phyloP scores from a whole-genome alignment of 108 stramenopile species.

The Fragilaria crotonensis region DNA sequence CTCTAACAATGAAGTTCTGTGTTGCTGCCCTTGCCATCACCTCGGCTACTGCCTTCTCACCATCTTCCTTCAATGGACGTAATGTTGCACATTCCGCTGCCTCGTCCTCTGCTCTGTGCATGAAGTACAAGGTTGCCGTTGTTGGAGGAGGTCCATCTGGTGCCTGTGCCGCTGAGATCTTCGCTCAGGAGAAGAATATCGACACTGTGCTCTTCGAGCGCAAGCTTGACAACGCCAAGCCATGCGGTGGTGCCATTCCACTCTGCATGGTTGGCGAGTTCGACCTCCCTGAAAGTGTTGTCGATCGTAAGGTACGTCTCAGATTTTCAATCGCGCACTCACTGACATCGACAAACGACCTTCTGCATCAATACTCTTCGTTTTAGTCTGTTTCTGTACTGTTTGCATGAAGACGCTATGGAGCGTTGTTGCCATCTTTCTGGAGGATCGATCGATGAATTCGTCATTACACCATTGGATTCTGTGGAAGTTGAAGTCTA shows the following conservation, averaged over 20 bases:
- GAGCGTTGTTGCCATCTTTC: no score
- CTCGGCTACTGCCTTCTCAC: constrained; percentile 41
- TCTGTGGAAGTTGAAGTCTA: constrained; percentile 5
- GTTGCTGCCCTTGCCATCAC: constrained; percentile 25
- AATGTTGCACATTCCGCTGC: constrained; percentile 28
- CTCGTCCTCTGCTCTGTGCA: constrained; percentile 41
- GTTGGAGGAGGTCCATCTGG: constrained; percentile 96
- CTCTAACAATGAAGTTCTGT: constrained; percentile 53
- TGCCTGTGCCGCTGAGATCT: constrained; percentile 96
- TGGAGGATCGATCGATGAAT: no score
- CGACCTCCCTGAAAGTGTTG: constrained; percentile 89
- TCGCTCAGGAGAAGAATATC: constrained; percentile 90
- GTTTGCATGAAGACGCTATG: no score
- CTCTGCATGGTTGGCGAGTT: constrained; percentile 99
- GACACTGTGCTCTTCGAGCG: constrained; percentile 94
- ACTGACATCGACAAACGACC: no score
- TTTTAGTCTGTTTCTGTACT: no score
- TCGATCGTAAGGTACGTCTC: constrained; percentile 91
- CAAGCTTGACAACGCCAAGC: constrained; percentile 99
- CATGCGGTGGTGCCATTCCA: constrained; percentile 97
- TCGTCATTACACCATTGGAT: background rate
- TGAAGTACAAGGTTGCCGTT: constrained; percentile 94
- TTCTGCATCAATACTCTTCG: no score
- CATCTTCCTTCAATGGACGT: constrained; percentile 43
- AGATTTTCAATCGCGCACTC: no score